Percentiles rank a stretch among this genome's conserved stretches.
phyloP scores from a whole-genome alignment of 164 flowering plant species.

The Tetrastigma voinierianum region DNA sequence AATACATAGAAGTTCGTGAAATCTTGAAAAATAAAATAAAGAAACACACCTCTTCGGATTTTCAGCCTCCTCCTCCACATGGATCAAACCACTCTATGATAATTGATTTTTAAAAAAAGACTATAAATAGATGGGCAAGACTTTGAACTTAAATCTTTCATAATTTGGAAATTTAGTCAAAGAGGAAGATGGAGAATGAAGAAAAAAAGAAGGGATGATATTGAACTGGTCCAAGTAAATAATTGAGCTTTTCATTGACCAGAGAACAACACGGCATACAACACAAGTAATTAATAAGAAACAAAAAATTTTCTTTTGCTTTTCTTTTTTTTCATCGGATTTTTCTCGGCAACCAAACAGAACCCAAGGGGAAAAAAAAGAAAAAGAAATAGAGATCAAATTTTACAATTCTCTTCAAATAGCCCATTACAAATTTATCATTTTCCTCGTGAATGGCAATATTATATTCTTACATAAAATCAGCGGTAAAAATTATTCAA shows the following conservation, averaged over 20 bases:
- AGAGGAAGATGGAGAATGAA: not conserved
- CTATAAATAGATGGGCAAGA: too few species aligned
- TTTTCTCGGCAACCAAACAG: conserved; percentile 10
- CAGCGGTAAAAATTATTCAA: conserved; percentile 15
- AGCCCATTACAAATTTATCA: conserved; percentile 16
- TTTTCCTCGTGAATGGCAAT: conserved; percentile 13
- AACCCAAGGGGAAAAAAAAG: not conserved
- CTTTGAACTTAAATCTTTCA: too few species aligned
- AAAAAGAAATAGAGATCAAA: not conserved
- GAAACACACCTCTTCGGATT: too few species aligned
- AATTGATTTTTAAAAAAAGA: too few species aligned
- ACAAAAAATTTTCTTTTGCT: not conserved
- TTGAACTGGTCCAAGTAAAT: too few species aligned
- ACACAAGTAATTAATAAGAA: not conserved
- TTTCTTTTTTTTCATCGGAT: not conserved
- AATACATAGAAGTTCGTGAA: too few species aligned
- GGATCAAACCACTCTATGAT: too few species aligned
- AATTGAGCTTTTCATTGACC: too few species aligned
- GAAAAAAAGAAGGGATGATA: not conserved
- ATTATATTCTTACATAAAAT: conserved; percentile 16
- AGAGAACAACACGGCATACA: too few species aligned
- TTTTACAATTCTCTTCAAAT: conserved; percentile 20
- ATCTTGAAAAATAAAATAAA: too few species aligned
- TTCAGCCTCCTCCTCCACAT: too few species aligned
- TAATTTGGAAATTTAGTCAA: too few species aligned